Percentiles rank a stretch among this genome's conserved stretches.
Evolutionary conservation across 306 rosid genomes (phyloP).

Genomic region (Quercus parvula): DNA sequence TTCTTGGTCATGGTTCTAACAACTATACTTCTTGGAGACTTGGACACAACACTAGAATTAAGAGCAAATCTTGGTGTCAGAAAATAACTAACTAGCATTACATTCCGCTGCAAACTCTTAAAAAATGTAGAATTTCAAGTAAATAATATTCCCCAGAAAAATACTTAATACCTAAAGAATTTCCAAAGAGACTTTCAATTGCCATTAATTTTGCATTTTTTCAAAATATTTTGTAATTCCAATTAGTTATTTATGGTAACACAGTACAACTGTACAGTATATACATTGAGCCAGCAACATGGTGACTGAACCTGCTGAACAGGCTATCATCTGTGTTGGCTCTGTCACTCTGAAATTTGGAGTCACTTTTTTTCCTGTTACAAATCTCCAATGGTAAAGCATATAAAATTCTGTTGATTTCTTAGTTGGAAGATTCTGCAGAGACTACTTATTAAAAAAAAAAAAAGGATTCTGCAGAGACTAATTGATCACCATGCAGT

Average conservation of each 20-base stretch:
- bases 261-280: background rate
- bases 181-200: background rate
- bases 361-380: background rate
- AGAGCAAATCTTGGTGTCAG: background rate
- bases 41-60: background rate
- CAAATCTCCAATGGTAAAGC: background rate
- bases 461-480: background rate
- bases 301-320: background rate
- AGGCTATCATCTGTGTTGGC: background rate
- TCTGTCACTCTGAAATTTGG: background rate
- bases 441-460: no score
- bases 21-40: background rate
- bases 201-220: background rate
- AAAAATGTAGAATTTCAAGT: no score
- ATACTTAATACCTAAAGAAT: background rate
- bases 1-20: background rate
- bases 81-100: background rate
- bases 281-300: background rate
- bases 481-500: background rate
- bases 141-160: background rate
- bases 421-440: conserved; percentile 2
- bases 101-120: background rate
- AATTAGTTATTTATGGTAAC: background rate
- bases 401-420: background rate
- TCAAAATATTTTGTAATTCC: background rate